Base-by-base conservation (phyloP, 495 filamentous ascomycete species). In the Bombardia bombarda region DNA sequence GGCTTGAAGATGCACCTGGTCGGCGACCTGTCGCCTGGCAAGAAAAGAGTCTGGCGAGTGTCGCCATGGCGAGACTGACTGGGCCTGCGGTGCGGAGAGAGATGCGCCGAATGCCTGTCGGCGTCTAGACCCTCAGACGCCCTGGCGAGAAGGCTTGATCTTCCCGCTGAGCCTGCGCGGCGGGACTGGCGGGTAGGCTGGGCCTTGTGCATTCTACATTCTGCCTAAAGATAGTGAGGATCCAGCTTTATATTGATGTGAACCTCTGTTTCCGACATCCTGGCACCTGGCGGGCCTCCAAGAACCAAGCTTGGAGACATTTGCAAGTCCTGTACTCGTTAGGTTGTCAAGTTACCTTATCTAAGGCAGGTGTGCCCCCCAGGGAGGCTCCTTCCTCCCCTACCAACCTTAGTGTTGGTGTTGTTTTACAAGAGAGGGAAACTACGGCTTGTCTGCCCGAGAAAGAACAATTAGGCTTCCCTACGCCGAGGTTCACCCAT, bases 241-340 rank as follows among this genome's bases (percentile, higher is more conserved):
- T 38, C 9, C 26, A 43, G 16, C 26, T 10, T 35, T 26, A 24
- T 28, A 25, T 28, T 22, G 22, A 39, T 20, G 19, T 19, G 38
- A 36, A 34, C 24, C 46, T 43, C 45, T 49, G 43, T 42, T 50
- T 54, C 51, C 40, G 38, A 47, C 42, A 44, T 39, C 39, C 49
- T 37, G 45, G 45, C 45, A 32, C 13, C n/a, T 5, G 24, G 24
- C 26, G 13, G 13, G 26, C 9, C 13, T 10, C 24, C 24, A 26
- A 10, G 24, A 6, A 26, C 10, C 10, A 26, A 10, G 10, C 24
- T 28, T 28, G 13, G 17, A 34, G 32, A 18, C 32, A 14, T 14
- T 34, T 3, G 14, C 32, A 34, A 19, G 32, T 9, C 12, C 9
- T 17, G 3, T 16, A 34, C 26, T 13, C 7, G 7, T 30, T 30